Evolutionary conservation across 306 rosid species (phyloP).

Genomic region (Benincasa hispida): DNA sequence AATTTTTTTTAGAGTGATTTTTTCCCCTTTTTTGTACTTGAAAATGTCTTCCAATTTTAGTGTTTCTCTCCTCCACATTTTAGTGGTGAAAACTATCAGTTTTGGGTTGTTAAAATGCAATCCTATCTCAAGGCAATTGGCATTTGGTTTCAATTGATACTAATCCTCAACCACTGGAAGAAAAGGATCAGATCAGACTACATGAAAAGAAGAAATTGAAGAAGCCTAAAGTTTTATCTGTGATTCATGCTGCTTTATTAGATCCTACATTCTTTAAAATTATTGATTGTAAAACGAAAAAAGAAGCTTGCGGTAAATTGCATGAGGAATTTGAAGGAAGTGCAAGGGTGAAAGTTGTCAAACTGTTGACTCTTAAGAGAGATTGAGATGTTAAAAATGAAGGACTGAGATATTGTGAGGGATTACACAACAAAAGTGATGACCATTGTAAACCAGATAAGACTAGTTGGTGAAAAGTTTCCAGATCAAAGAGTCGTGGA

Average conservation of each 20-base stretch:
- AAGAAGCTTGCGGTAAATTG: background rate
- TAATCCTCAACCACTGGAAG: background rate
- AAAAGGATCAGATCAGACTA: background rate
- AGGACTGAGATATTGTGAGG: background rate
- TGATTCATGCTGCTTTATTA: background rate
- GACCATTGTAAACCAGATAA: too few relatives aligned
- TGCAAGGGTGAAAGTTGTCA: background rate
- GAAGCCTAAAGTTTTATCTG: background rate
- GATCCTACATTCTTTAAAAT: background rate
- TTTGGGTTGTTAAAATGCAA: too few relatives aligned
- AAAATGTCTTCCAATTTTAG: too few relatives aligned
- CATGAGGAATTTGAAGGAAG: background rate
- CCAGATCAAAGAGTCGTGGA: too few relatives aligned
- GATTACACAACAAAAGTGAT: background rate
- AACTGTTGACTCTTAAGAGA: background rate
- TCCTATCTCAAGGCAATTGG: too few relatives aligned
- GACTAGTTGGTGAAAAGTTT: too few relatives aligned
- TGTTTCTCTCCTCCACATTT: too few relatives aligned
- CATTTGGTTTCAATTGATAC: too few relatives aligned
- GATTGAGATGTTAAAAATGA: background rate
- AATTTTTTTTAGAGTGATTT: too few relatives aligned
- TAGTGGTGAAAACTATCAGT: too few relatives aligned
- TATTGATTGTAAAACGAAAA: background rate
- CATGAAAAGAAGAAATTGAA: background rate
- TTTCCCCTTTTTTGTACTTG: too few relatives aligned